A percentile compares a stretch with the other conserved stretches of the same genome.
phyloP scores from a whole-genome alignment of 352 stramenopile genomes.

The Phytophthora pini region DNA sequence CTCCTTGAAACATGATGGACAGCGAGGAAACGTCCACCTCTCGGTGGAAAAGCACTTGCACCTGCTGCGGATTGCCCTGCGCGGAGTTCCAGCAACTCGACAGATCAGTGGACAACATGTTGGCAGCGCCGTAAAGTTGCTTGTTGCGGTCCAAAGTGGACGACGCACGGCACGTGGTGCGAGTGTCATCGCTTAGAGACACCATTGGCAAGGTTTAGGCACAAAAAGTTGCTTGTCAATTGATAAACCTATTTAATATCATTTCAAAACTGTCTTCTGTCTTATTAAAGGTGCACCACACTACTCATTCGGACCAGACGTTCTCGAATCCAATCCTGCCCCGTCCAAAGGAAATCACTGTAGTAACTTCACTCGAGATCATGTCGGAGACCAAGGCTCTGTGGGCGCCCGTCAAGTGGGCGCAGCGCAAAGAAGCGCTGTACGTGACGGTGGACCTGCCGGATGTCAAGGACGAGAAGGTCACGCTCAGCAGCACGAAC shows the following conservation, averaged over 20 bases:
- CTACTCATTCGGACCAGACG: slow-evolving; percentile 21
- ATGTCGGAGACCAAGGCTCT: slow-evolving; percentile 61
- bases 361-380: slow-evolving; percentile 6
- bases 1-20: slow-evolving; percentile 78
- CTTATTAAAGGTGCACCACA: slow-evolving; percentile 14
- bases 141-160: slow-evolving; percentile 78
- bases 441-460: slow-evolving; percentile 97
- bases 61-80: slow-evolving; percentile 68
- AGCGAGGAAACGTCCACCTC: slow-evolving; percentile 45
- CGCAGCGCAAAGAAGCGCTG: slow-evolving; percentile 95
- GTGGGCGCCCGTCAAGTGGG: slow-evolving; percentile 95
- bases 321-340: slow-evolving; percentile 39
- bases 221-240: not conserved
- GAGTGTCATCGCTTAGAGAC: slow-evolving; percentile 45
- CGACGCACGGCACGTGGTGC: slow-evolving; percentile 66
- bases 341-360: slow-evolving; percentile 6
- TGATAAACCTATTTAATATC: not conserved
- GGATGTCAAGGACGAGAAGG: slow-evolving; percentile 94
- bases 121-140: slow-evolving; percentile 57
- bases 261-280: slow-evolving; percentile 5
- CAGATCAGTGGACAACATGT: slow-evolving; percentile 58
- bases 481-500: slow-evolving; percentile 89
- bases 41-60: slow-evolving; percentile 70
- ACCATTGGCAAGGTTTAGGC: not conserved
- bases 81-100: slow-evolving; percentile 78